Evolutionary conservation across 2,329 filamentous ascomycete genomes (phyloP).

Genomic region (Iodosphaeria phyllophila): DNA sequence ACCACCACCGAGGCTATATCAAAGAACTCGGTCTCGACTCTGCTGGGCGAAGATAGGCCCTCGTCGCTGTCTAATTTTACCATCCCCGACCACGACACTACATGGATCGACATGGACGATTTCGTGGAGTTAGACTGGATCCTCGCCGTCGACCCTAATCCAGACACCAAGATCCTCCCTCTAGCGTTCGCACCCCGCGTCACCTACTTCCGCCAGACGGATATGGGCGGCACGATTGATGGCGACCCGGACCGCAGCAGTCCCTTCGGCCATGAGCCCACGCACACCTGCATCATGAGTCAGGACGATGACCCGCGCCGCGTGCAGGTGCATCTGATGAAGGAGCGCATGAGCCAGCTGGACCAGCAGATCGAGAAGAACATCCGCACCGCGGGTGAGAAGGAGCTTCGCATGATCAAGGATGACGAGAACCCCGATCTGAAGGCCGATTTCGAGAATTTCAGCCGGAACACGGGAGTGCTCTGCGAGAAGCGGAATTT

Average conservation of each 20-base stretch:
- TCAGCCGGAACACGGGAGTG: constrained; percentile 34
- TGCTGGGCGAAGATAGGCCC: constrained; percentile 34
- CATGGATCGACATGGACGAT: constrained; percentile 99
- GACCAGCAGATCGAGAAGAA: constrained; percentile 63
- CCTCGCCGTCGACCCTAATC: constrained; percentile 71
- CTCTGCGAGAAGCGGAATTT: constrained; percentile 39
- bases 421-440: constrained; percentile 29
- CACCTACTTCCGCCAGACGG: constrained; percentile 93
- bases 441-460: constrained; percentile 40
- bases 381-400: constrained; percentile 51
- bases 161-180: constrained; percentile 84
- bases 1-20: constrained; percentile 63
- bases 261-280: constrained; percentile 81
- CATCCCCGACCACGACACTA: constrained; percentile 87
- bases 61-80: constrained; percentile 74
- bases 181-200: constrained; percentile 85
- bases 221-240: constrained; percentile 63
- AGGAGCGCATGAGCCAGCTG: constrained; percentile 61
- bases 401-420: constrained; percentile 47
- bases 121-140: constrained; percentile 98
- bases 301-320: constrained; percentile 72
- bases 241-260: constrained; percentile 72
- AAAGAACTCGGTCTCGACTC: constrained; percentile 30
- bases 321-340: constrained; percentile 74
- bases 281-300: constrained; percentile 91